These are phyloP conservation scores for Myxozyma nipponensis DNA, from an alignment of 805 yeast genomes.

Conservation along the genomic window DNA sequence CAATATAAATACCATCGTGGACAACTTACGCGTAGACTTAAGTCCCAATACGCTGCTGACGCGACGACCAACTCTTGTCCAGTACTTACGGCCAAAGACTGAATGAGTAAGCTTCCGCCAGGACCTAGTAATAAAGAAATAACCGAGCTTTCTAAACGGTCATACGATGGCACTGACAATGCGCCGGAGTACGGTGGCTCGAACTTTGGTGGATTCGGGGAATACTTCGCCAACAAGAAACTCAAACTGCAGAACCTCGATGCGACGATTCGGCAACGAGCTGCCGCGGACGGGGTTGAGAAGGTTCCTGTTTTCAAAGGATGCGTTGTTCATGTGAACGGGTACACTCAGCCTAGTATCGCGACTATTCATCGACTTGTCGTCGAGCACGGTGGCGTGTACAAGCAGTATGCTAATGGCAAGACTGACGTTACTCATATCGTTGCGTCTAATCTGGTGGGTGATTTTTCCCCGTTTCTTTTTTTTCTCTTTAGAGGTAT, in stretches of 20 bases:
- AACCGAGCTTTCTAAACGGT: not conserved
- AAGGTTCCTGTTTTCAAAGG: constrained; percentile 49
- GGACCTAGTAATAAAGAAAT: not conserved
- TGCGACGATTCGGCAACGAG: constrained; percentile 29
- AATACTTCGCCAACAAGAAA: constrained; percentile 60
- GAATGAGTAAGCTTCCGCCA: constrained; percentile 1
- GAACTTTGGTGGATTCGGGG: constrained; percentile 62
- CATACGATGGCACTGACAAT: constrained; percentile 28
- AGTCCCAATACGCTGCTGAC: too few species aligned
- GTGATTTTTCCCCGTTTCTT: not conserved
- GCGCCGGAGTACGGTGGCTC: constrained; percentile 42
- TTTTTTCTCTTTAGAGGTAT: not conserved
- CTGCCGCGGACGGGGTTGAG: constrained; percentile 31
- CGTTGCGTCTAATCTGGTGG: constrained; percentile 51
- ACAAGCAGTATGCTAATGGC: constrained; percentile 61
- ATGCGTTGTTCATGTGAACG: constrained; percentile 77
- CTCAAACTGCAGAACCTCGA: constrained; percentile 60
- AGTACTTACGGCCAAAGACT: too few species aligned
- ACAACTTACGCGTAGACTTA: too few species aligned
- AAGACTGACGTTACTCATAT: constrained; percentile 81
- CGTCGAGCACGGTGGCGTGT: constrained; percentile 74
- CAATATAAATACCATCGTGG: too few species aligned
- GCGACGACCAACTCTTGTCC: too few species aligned
- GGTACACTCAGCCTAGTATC: constrained; percentile 80
- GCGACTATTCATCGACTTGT: constrained; percentile 66